A percentile compares a stretch with the other conserved stretches of the same genome.
Evolutionary conservation across 257 asterid species (phyloP).

Genomic region (Osmanthus fragrans): DNA sequence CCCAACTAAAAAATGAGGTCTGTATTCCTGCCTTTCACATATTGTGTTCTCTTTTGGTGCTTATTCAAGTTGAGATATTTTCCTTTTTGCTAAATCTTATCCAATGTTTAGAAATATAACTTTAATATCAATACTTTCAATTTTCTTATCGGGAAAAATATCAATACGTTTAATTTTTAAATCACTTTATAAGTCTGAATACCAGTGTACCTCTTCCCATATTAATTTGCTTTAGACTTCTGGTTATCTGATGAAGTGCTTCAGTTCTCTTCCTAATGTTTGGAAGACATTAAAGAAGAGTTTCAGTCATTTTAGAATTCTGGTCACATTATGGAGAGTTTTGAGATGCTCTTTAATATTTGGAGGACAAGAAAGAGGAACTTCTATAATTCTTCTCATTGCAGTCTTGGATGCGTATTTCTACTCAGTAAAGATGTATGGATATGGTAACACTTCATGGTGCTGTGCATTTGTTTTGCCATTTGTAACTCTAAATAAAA

Average conservation of each 20-base stretch:
- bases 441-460: not conserved
- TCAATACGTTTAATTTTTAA: not conserved
- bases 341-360: not conserved
- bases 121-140: not conserved
- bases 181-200: not conserved
- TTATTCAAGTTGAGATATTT: not conserved
- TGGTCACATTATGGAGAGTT: not conserved
- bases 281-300: not conserved
- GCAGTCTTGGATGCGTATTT: not conserved
- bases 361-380: not conserved
- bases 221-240: not conserved
- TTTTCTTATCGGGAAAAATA: not conserved
- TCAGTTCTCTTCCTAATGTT: not conserved
- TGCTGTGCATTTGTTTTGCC: too few species aligned
- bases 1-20: slow-evolving; percentile 64
- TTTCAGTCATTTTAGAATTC: not conserved
- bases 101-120: slow-evolving; percentile 9
- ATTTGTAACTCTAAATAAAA: too few species aligned
- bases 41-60: slow-evolving; percentile 16
- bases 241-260: not conserved
- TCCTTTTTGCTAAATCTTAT: slow-evolving; percentile 12
- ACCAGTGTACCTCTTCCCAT: not conserved
- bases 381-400: not conserved
- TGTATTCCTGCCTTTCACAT: slow-evolving; percentile 12
- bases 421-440: not conserved